Conservation (phyloP, 129 eudicot species). For the Silybum marianum region DNA sequence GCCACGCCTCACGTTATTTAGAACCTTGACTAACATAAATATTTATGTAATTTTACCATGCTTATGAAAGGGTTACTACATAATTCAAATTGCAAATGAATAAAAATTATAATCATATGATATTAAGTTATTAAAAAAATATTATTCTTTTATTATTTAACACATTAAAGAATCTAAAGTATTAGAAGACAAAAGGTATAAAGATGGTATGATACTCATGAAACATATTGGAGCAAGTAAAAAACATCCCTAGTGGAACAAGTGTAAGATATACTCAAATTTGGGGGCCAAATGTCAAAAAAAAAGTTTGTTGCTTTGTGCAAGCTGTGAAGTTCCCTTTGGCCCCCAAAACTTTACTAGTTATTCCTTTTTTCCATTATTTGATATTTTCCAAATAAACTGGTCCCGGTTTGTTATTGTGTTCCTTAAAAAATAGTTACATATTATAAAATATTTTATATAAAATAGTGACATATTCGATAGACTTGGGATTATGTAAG, state of each 20-base stretch:
- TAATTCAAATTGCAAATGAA: neutral
- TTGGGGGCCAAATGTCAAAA: neutral
- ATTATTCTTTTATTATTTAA: no score
- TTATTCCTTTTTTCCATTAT: neutral
- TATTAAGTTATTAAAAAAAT: no score
- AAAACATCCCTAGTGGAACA: neutral
- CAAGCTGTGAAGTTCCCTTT: neutral
- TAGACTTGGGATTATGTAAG: no score
- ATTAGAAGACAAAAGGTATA: neutral
- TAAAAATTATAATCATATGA: no score
- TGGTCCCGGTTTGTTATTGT: neutral
- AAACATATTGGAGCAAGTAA: neutral
- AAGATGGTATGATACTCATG: neutral
- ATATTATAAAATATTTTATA: no score
- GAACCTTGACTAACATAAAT: no score
- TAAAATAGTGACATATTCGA: no score
- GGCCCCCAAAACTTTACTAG: neutral
- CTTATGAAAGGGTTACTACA: neutral
- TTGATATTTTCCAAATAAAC: no score
- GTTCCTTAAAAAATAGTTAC: neutral
- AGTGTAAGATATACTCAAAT: neutral
- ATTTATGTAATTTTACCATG: neutral
- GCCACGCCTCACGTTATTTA: no score
- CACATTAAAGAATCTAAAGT: no score
- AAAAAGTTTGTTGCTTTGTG: neutral